These are phyloP conservation scores for Cryptococcus neoformans DNA, from an alignment of 1,284 basidiomycete genomes.

Conservation along the genomic window DNA sequence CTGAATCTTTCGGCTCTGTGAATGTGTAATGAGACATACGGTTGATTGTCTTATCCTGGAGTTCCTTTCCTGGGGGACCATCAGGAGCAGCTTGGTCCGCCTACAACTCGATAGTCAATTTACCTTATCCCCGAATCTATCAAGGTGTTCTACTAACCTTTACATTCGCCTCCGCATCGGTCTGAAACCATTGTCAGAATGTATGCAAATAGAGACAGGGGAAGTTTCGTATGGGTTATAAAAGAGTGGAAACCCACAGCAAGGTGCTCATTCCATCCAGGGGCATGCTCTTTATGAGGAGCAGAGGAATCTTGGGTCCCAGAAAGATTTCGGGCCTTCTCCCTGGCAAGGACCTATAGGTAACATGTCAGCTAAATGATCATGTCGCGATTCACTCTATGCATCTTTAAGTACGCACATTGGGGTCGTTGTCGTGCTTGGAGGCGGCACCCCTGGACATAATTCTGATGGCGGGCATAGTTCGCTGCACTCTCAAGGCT, in stretches of 20 bases:
- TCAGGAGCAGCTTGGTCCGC: constrained; percentile 31
- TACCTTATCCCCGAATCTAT: not conserved
- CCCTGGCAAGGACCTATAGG: constrained; percentile 24
- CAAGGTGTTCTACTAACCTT: constrained; percentile 24
- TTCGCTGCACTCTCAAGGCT: constrained; percentile 5
- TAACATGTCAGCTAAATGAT: not conserved
- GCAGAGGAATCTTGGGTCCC: constrained; percentile 30
- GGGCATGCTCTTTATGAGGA: constrained; percentile 38
- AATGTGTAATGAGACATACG: constrained; percentile 21
- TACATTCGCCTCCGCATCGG: constrained; percentile 40
- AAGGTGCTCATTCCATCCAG: constrained; percentile 46
- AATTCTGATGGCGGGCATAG: not conserved
- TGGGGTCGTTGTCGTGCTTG: constrained; percentile 11
- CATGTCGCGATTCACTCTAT: not conserved
- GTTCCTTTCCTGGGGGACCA: constrained; percentile 30
- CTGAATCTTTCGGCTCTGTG: not conserved
- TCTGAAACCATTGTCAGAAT: constrained; percentile 16
- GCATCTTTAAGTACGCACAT: constrained; percentile 3
- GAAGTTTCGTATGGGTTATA: too few species aligned
- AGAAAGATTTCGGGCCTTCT: constrained; percentile 39
- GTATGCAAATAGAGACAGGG: not conserved
- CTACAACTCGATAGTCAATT: constrained; percentile 10
- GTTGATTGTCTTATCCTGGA: constrained; percentile 37
- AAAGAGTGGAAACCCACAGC: constrained; percentile 31
- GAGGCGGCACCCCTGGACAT: constrained; percentile 4